These are phyloP conservation scores for Nakaseomyces sp. DNA, from an alignment of 1,139 yeast genomes.

Conservation along the genomic window DNA sequence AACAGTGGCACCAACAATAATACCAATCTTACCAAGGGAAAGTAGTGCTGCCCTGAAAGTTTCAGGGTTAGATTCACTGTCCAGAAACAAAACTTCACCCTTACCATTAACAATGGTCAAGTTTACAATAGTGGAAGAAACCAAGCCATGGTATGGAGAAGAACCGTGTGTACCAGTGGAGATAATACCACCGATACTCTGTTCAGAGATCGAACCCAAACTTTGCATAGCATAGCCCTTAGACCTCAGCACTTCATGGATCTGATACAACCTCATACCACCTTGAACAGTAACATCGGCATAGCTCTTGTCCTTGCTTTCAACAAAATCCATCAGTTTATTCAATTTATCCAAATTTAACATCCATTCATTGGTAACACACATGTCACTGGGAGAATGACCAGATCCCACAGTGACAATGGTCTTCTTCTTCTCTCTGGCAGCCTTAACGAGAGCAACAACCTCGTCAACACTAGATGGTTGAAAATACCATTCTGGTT, in stretches of 20 bases:
- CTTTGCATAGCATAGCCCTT: constrained; percentile 78
- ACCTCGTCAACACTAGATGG: constrained; percentile 63
- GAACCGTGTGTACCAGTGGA: constrained; percentile 98
- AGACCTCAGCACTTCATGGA: constrained; percentile 56
- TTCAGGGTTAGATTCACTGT: constrained; percentile 57
- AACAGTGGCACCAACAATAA: constrained; percentile 79
- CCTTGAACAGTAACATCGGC: constrained; percentile 92
- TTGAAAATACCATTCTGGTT: constrained; percentile 70
- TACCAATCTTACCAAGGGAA: constrained; percentile 85
- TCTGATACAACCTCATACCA: constrained; percentile 72
- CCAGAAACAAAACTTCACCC: constrained; percentile 66
- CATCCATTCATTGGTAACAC: constrained; percentile 84
- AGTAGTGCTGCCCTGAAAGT: constrained; percentile 77
- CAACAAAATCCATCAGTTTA: constrained; percentile 39
- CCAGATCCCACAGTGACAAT: constrained; percentile 88
- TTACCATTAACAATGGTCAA: constrained; percentile 61
- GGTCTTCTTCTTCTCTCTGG: constrained; percentile 51
- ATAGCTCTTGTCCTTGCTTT: constrained; percentile 45
- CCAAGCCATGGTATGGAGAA: constrained; percentile 83
- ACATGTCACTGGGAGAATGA: constrained; percentile 87
- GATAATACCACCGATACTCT: constrained; percentile 86
- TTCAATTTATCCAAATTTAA: constrained; percentile 75
- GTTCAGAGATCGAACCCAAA: constrained; percentile 89
- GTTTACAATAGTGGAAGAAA: constrained; percentile 78
- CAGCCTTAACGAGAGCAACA: constrained; percentile 52